Percentiles rank a stretch among this genome's conserved stretches.
These are phyloP conservation scores for Spirogloea muscicola DNA, from an alignment of 139 green algal genomes.

Conservation along the genomic window DNA sequence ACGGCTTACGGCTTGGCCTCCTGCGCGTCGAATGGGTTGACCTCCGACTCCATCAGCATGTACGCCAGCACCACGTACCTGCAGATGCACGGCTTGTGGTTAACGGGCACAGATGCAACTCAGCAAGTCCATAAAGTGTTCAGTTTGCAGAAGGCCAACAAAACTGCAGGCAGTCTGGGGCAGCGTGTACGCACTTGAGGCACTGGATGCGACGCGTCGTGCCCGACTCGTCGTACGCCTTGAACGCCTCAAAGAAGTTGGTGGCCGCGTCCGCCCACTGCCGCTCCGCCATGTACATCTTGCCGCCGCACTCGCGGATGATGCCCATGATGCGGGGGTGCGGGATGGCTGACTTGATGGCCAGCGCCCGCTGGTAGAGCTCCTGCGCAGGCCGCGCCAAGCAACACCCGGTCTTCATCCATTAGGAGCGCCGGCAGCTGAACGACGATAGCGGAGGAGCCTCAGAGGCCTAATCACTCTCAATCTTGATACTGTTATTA, in stretches of 20 bases:
- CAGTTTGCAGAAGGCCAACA: too few species aligned
- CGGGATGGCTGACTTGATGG: slow-evolving; percentile 89
- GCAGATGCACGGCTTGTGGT: slow-evolving; percentile 56
- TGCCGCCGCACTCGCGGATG: slow-evolving; percentile 95
- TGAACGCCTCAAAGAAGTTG: slow-evolving; percentile 99
- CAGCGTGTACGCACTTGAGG: slow-evolving; percentile 88
- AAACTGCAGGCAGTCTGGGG: too few species aligned
- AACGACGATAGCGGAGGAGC: too few species aligned
- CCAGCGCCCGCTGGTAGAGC: slow-evolving; percentile 70
- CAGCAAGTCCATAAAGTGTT: too few species aligned
- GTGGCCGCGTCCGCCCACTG: slow-evolving; percentile 83
- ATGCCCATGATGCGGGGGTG: slow-evolving; percentile 97
- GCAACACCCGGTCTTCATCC: too few species aligned
- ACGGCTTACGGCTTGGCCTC: slow-evolving; percentile 73
- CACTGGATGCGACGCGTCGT: slow-evolving; percentile 77
- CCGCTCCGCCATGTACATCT: slow-evolving; percentile 96
- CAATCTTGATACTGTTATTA: too few species aligned
- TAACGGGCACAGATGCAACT: too few species aligned
- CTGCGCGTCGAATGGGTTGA: slow-evolving; percentile 94
- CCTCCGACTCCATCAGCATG: slow-evolving; percentile 93
- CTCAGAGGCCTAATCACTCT: too few species aligned
- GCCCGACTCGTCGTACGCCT: slow-evolving; percentile 94
- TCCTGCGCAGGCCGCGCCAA: too few species aligned
- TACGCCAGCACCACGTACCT: slow-evolving; percentile 92
- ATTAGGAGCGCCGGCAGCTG: too few species aligned